Evolutionary conservation across 2,329 filamentous ascomycete genomes (phyloP).

Genomic region (Dactylellina drechsleri): DNA sequence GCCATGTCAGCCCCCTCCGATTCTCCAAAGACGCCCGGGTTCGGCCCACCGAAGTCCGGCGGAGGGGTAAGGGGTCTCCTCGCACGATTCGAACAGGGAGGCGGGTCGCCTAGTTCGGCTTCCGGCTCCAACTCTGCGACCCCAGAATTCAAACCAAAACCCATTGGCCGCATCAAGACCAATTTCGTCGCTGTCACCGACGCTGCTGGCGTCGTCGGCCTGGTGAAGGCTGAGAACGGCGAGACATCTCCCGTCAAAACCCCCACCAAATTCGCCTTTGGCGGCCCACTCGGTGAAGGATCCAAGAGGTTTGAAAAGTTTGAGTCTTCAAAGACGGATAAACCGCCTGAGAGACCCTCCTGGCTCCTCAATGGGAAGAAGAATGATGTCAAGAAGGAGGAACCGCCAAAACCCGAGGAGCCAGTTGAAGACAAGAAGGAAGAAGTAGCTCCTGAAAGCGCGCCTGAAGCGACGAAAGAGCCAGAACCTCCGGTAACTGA

Average conservation of each 20-base stretch:
- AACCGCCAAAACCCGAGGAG: conserved; percentile 23
- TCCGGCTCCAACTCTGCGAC: conserved; percentile 38
- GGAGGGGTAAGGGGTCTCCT: conserved; percentile 56
- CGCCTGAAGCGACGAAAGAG: conserved; percentile 34
- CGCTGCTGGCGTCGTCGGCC: conserved; percentile 51
- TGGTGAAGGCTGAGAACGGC: conserved; percentile 52
- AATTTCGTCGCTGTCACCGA: conserved; percentile 58
- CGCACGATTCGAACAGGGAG: conserved; percentile 58
- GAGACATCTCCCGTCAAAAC: conserved; percentile 51
- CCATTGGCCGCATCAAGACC: conserved; percentile 56
- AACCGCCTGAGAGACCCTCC: conserved; percentile 8
- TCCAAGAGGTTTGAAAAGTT: conserved; percentile 48
- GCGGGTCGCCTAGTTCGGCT: conserved; percentile 35
- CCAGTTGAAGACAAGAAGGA: conserved; percentile 22
- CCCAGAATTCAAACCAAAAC: conserved; percentile 57
- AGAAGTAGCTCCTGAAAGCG: conserved; percentile 23
- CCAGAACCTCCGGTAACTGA: conserved; percentile 30
- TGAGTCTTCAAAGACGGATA: conserved; percentile 51
- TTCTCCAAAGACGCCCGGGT: conserved; percentile 42
- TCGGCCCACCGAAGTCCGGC: conserved; percentile 38
- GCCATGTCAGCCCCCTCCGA: conserved; percentile 53
- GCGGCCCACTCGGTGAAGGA: conserved; percentile 41
- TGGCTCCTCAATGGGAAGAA: conserved; percentile 38
- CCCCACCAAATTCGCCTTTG: conserved; percentile 50
- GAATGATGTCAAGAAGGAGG: conserved; percentile 17